phyloP scores from a whole-genome alignment of 2,329 filamentous ascomycete genomes.

The Ophiosphaerella korrae region DNA sequence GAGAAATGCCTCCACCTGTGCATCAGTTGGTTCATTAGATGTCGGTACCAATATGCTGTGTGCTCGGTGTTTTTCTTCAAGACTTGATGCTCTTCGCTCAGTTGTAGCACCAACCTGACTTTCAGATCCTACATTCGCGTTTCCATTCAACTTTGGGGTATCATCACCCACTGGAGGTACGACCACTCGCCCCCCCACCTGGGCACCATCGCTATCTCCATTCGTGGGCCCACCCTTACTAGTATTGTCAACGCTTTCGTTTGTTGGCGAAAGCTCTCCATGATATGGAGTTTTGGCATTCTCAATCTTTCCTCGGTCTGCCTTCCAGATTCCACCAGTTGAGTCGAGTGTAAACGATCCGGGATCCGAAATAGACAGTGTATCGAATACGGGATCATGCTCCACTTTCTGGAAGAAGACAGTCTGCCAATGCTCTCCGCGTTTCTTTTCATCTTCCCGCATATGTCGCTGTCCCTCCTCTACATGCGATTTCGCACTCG shows the following conservation, averaged over 20 bases:
- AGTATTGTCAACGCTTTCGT: conserved; percentile 10
- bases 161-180: background rate
- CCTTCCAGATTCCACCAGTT: conserved; percentile 40
- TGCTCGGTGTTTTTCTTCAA: background rate
- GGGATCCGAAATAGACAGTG: conserved; percentile 23
- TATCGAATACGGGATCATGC: conserved; percentile 33
- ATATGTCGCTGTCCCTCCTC: conserved; percentile 50
- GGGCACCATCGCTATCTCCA: background rate
- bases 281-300: conserved; percentile 36
- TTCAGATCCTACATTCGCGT: background rate
- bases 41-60: background rate
- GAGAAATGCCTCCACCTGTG: conserved; percentile 26
- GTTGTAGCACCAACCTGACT: background rate
- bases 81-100: background rate
- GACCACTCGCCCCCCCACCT: too few species aligned
- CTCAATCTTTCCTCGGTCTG: conserved; percentile 28
- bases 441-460: conserved; percentile 46
- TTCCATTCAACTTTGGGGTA: background rate
- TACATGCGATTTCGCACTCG: conserved; percentile 37
- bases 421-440: conserved; percentile 45
- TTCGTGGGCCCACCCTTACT: background rate
- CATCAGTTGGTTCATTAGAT: conserved; percentile 11
- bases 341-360: conserved; percentile 29
- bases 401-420: conserved; percentile 49
- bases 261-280: conserved; percentile 33